Percentiles rank a stretch among this genome's conserved stretches.
Conservation (phyloP, 106 monocot species). For the Platanthera guangdongensis region DNA sequence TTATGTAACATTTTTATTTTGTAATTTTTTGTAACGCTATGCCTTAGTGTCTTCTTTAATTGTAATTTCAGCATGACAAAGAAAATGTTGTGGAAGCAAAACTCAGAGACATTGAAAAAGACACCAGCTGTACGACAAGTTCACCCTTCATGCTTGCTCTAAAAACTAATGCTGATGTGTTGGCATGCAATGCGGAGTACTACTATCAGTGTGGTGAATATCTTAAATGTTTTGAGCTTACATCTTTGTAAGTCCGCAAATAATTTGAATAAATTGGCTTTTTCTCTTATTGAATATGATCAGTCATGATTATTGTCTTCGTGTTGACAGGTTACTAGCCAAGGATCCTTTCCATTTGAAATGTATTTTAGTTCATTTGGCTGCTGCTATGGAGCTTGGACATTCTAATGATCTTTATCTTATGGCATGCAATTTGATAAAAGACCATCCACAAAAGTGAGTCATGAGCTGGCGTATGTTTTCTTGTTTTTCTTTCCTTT, state of each 20-base stretch:
- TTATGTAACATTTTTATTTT: neutral
- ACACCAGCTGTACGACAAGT: constrained; percentile 30
- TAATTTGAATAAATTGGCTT: constrained; percentile 1
- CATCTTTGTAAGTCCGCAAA: constrained; percentile 65
- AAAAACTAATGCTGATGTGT: constrained; percentile 71
- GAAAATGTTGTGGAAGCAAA: constrained; percentile 73
- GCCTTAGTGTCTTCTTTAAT: neutral
- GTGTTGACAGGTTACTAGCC: constrained; percentile 58
- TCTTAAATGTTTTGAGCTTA: constrained; percentile 87
- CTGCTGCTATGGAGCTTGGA: constrained; percentile 85
- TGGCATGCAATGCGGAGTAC: constrained; percentile 92
- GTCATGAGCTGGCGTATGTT: constrained; percentile 9
- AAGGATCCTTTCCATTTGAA: constrained; percentile 93
- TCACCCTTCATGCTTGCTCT: constrained; percentile 32
- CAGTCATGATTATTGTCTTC: neutral
- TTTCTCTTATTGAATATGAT: constrained; percentile 7
- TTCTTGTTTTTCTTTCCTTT: neutral
- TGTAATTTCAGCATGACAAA: constrained; percentile 68
- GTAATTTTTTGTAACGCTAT: neutral
- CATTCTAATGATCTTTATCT: constrained; percentile 90
- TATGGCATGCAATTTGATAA: constrained; percentile 80
- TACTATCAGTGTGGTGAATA: constrained; percentile 91
- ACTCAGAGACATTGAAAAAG: constrained; percentile 71
- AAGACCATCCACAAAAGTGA: constrained; percentile 96
- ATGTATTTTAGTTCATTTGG: constrained; percentile 76